Evolutionary conservation across 306 rosid species (phyloP), one percentile per base, ranked within the genome.

Genomic region (Pterocarpus macrocarpus): DNA sequence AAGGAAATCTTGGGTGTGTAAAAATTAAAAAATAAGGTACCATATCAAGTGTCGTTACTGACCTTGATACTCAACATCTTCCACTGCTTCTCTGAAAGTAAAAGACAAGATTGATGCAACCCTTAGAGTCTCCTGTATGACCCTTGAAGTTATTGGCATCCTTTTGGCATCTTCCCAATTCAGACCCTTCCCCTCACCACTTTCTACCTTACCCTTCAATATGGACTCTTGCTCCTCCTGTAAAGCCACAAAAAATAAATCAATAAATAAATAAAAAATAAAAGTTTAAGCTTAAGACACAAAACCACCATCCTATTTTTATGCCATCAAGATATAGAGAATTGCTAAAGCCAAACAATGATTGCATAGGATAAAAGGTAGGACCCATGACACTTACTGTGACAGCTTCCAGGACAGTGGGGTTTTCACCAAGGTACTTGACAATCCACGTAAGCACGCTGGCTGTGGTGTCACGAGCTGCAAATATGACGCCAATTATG

Each of bases 401-500:
- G 64, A 95, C 97, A 36, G 97, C 94, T 81, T 90, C 82, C 44
- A 93, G 94, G 80, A 95, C 98, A 73, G 82, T 64, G 41, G 90
- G 89, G 80, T 93, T 95, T 81, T 95, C 97, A 55, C 92, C 88
- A 7, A 95, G 97, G 85, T 85, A 92, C 89, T 95, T 95, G 61
- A 95, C 71, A 66, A 88, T 89, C 99, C 99, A 95, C 41, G 99
- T 95, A 72, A 95, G 90, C 10, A 93, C 97, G 82, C 97, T 95
- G 5, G 99, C 99, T 0, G 99, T 95, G 36, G 99, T 95, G 75
- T 95, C 99, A 43, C 99, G 92, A 38, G 99, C 99, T 13, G 99
- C 99, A 47, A 95, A 95, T 43, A 95, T 92, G 81, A 95, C 93
- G 1, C 99, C 99, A 64, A 95, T 95, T 39, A 93, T 77, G 85